phyloP scores from a whole-genome alignment of 1,139 yeast genomes.

The Debaryomyces sp. region DNA sequence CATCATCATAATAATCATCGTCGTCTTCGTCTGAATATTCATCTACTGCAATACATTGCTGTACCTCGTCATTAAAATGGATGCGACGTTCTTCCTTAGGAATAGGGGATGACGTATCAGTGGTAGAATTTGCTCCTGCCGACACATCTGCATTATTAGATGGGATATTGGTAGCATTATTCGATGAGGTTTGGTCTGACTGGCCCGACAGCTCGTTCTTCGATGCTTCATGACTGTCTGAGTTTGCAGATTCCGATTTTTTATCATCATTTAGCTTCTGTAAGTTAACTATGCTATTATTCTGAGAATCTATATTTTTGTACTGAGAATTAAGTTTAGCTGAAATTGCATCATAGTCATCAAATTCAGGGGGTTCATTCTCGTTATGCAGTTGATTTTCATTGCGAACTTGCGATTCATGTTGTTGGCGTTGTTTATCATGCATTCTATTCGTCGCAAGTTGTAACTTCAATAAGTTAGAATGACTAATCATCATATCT shows the following conservation, averaged over 20 bases:
- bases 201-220: neutral
- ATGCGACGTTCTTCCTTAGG: constrained; percentile 58
- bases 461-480: constrained; percentile 51
- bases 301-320: constrained; percentile 21
- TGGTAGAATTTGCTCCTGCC: neutral
- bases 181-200: neutral
- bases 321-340: constrained; percentile 65
- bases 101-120: neutral
- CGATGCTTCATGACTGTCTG: neutral
- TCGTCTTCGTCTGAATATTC: constrained; percentile 39
- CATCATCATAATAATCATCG: constrained; percentile 17
- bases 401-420: constrained; percentile 27
- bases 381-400: constrained; percentile 16
- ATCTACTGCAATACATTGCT: constrained; percentile 82
- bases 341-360: constrained; percentile 60
- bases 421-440: constrained; percentile 25
- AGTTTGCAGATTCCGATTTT: neutral
- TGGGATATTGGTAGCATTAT: neutral
- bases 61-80: constrained; percentile 91
- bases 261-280: constrained; percentile 1
- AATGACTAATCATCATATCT: constrained; percentile 68
- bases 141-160: neutral
- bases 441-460: constrained; percentile 42
- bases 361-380: constrained; percentile 42
- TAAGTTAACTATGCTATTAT: constrained; percentile 19